Conservation (phyloP, 768 basidiomycete species). For the Tulasnella sp. region DNA sequence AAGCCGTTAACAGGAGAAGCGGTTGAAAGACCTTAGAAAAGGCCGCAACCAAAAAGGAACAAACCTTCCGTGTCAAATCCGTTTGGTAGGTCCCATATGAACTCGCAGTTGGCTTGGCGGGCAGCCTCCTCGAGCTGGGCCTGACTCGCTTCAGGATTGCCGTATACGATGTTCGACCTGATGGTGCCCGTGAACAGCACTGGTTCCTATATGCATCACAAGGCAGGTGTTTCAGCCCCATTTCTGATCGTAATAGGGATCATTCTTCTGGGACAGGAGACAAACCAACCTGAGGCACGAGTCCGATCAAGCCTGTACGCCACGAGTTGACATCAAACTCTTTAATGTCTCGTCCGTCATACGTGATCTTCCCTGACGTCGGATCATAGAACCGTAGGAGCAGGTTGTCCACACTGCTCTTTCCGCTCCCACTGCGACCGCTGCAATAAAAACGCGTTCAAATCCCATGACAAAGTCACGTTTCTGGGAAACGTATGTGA, state of each 20-base stretch:
- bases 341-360: constrained; percentile 84
- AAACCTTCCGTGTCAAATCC: constrained; percentile 88
- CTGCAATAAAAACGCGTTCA: constrained; percentile 31
- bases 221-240: not conserved
- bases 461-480: not conserved
- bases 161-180: constrained; percentile 89
- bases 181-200: constrained; percentile 88
- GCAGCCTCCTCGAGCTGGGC: constrained; percentile 83
- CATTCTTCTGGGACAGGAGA: not conserved
- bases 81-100: constrained; percentile 86
- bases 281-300: constrained; percentile 67
- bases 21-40: too few relatives aligned
- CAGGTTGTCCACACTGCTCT: constrained; percentile 82
- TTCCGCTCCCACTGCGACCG: constrained; percentile 88
- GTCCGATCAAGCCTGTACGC: constrained; percentile 67
- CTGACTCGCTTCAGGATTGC: constrained; percentile 58
- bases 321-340: constrained; percentile 78
- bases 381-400: constrained; percentile 86
- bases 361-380: constrained; percentile 66
- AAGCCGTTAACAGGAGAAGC: not conserved
- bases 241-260: not conserved
- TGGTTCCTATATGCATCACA: constrained; percentile 44
- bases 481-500: too few relatives aligned
- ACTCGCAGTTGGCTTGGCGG: constrained; percentile 87
- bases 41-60: too few relatives aligned